Evolutionary conservation across 108 stramenopile species (phyloP).

Genomic region (Thalassiosira profunda): DNA sequence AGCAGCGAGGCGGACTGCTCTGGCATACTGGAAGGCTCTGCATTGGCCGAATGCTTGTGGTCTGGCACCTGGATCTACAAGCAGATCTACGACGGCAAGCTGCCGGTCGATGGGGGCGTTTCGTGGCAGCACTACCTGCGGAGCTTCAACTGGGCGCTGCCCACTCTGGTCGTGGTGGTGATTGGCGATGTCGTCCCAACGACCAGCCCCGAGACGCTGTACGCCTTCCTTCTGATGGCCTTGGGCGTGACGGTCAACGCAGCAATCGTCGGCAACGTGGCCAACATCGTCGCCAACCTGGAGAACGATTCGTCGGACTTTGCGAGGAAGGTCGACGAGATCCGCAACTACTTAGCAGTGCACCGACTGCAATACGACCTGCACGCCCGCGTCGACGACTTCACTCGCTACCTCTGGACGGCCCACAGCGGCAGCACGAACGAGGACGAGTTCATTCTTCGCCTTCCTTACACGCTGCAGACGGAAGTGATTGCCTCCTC

Average conservation of each 20-base stretch:
- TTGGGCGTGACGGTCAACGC: constrained; percentile 63
- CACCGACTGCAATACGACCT: constrained; percentile 35
- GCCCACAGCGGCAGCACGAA: constrained; percentile 28
- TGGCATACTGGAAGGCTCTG: neutral
- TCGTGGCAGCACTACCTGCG: constrained; percentile 47
- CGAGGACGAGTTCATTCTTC: constrained; percentile 40
- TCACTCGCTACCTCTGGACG: constrained; percentile 47
- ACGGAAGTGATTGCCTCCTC: constrained; percentile 24
- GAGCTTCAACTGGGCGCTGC: constrained; percentile 64
- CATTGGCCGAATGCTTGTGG: constrained; percentile 31
- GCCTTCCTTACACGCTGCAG: constrained; percentile 49
- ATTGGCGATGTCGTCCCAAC: constrained; percentile 65
- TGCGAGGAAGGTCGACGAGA: constrained; percentile 40
- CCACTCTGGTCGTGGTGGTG: constrained; percentile 61
- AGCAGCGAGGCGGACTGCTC: neutral
- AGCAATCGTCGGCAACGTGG: constrained; percentile 61
- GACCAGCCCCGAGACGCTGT: constrained; percentile 52
- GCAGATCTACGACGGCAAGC: constrained; percentile 45
- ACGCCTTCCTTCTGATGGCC: constrained; percentile 52
- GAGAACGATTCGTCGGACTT: constrained; percentile 42
- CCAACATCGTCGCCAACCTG: constrained; percentile 59
- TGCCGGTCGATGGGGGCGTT: constrained; percentile 47
- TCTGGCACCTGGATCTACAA: constrained; percentile 55
- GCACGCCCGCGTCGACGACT: constrained; percentile 51
- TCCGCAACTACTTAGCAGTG: constrained; percentile 45